phyloP scores from a whole-genome alignment of 768 basidiomycete genomes.

The Pisolithus sp. region DNA sequence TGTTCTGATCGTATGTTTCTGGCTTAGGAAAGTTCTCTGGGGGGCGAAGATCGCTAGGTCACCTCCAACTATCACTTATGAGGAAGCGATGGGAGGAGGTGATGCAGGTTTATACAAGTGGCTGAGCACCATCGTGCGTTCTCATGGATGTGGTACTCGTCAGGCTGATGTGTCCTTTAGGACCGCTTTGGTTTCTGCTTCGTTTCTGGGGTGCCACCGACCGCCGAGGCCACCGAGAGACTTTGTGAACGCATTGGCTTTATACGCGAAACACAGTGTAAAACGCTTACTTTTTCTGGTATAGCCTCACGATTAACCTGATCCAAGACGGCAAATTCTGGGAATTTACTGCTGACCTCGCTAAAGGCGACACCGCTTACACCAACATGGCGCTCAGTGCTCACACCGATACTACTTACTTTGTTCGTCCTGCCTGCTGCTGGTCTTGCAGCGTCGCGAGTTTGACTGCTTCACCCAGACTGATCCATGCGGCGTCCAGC shows the following conservation, averaged over 20 bases:
- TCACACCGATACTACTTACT: constrained; percentile 72
- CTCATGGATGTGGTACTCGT: neutral
- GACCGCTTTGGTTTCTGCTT: constrained; percentile 87
- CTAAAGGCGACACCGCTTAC: constrained; percentile 92
- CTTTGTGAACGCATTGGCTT: constrained; percentile 73
- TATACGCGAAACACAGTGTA: constrained; percentile 82
- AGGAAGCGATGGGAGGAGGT: constrained; percentile 62
- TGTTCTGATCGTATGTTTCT: no score
- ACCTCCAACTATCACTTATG: constrained; percentile 69
- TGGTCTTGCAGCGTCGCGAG: neutral
- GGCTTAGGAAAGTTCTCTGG: constrained; percentile 67
- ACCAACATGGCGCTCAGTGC: constrained; percentile 81
- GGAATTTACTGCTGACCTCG: constrained; percentile 91
- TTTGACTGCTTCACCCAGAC: constrained; percentile 43
- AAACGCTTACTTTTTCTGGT: neutral
- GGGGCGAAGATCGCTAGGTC: constrained; percentile 65
- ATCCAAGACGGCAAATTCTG: constrained; percentile 85
- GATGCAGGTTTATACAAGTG: constrained; percentile 71
- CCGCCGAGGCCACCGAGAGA: constrained; percentile 78
- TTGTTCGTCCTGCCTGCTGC: constrained; percentile 16
- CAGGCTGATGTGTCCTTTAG: constrained; percentile 34
- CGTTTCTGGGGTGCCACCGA: constrained; percentile 71
- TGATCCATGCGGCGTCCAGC: constrained; percentile 90
- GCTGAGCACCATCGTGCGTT: constrained; percentile 70
- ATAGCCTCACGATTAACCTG: constrained; percentile 30